These are phyloP conservation scores for Inga oerstediana DNA, from an alignment of 306 rosid species.

Conservation along the genomic window DNA sequence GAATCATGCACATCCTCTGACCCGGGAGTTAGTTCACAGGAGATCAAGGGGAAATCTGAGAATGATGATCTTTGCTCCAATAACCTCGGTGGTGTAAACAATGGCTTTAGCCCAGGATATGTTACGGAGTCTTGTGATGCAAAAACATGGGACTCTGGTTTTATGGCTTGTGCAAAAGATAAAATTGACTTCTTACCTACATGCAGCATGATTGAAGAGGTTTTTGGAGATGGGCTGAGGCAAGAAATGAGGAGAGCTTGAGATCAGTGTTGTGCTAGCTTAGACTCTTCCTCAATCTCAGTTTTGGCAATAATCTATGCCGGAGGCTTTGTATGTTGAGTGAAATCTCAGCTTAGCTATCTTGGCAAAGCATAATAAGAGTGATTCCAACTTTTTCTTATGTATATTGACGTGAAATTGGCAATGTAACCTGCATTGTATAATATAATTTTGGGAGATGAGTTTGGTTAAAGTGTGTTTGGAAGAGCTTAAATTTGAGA, in stretches of 20 bases:
- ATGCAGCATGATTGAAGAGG: conserved; percentile 87
- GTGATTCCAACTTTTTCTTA: conserved; percentile 17
- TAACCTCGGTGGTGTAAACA: conserved; percentile 48
- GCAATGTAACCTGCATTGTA: conserved; percentile 48
- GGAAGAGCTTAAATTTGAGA: too few relatives aligned
- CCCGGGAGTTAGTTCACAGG: conserved; percentile 41
- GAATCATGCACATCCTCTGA: conserved; percentile 62
- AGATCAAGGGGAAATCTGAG: conserved; percentile 41
- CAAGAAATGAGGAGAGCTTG: conserved; percentile 65
- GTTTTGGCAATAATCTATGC: conserved; percentile 31
- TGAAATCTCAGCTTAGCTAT: conserved; percentile 30
- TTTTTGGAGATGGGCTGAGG: conserved; percentile 72
- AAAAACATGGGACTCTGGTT: conserved; percentile 73
- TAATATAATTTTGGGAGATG: conserved; percentile 59
- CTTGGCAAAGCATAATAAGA: conserved; percentile 31
- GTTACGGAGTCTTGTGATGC: conserved; percentile 73
- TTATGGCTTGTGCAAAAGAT: conserved; percentile 49
- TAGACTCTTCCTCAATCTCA: conserved; percentile 19
- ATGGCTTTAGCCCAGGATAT: conserved; percentile 53
- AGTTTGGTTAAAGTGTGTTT: too few relatives aligned
- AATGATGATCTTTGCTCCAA: conserved; percentile 55
- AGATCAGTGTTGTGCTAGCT: conserved; percentile 37
- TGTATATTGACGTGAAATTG: conserved; percentile 55
- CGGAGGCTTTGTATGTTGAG: conserved; percentile 35
- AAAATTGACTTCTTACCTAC: conserved; percentile 82